A percentile compares a stretch with the other conserved stretches of the same genome.
These are phyloP conservation scores for Puccinia brachypodii DNA, from an alignment of 1,284 basidiomycete species.

Conservation along the genomic window DNA sequence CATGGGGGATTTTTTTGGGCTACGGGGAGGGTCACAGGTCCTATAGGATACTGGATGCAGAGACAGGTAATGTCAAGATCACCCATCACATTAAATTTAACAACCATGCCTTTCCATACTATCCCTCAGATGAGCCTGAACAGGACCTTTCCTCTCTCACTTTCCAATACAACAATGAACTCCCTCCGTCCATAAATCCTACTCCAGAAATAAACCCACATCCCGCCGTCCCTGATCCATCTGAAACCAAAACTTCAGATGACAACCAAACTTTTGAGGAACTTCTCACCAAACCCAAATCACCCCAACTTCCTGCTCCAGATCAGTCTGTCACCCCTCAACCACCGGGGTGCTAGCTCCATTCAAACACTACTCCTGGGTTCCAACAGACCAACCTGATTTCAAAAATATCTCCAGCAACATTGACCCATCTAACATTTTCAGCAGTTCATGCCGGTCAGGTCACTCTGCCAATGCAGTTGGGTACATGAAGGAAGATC, in stretches of 20 bases:
- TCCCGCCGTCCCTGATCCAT: too few species aligned
- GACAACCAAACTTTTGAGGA: too few species aligned
- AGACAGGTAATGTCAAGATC: constrained; percentile 1
- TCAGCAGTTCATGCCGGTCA: background rate
- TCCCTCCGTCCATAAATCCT: background rate
- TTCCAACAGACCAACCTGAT: background rate
- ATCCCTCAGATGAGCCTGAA: background rate
- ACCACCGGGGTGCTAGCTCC: background rate
- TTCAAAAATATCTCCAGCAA: background rate
- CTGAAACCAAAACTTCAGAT: too few species aligned
- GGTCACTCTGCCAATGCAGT: background rate
- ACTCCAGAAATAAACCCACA: background rate
- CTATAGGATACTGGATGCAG: background rate
- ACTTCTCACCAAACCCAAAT: background rate
- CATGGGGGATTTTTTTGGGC: background rate
- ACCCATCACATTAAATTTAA: constrained; percentile 16
- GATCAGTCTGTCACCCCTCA: background rate
- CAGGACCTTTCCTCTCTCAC: too few species aligned
- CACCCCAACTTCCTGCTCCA: background rate
- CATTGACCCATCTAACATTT: background rate
- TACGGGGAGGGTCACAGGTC: constrained; percentile 2
- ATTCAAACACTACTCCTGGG: background rate
- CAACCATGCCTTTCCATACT: constrained; percentile 2
- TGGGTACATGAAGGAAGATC: background rate
- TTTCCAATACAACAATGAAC: background rate